Conservation (phyloP, 352 stramenopile genomes). For the Phytophthora megakarya region DNA sequence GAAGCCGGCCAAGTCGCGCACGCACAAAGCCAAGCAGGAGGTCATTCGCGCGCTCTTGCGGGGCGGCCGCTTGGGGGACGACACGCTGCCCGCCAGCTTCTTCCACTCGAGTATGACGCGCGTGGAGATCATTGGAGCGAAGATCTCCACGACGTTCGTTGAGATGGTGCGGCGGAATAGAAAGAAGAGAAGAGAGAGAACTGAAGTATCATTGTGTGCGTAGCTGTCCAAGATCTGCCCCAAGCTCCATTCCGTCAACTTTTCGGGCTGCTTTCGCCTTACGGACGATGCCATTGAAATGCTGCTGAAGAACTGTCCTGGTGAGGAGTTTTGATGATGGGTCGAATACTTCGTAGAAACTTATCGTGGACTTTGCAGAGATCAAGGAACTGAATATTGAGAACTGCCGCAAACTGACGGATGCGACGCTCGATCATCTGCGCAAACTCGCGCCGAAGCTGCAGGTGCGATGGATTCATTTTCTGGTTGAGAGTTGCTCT, state of each 20-base stretch:
- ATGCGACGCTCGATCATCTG: slow-evolving; percentile 75
- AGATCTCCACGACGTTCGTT: slow-evolving; percentile 82
- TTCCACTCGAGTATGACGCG: slow-evolving; percentile 89
- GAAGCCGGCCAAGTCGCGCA: slow-evolving; percentile 77
- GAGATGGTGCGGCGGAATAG: slow-evolving; percentile 44
- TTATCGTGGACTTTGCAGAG: slow-evolving; percentile 40
- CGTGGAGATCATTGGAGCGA: slow-evolving; percentile 84
- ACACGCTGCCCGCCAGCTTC: slow-evolving; percentile 82
- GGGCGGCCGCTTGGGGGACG: slow-evolving; percentile 76
- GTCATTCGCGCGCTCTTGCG: slow-evolving; percentile 78
- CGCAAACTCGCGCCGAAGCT: slow-evolving; percentile 82
- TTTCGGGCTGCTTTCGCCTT: slow-evolving; percentile 88
- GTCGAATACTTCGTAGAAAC: background rate
- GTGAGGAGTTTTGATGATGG: slow-evolving; percentile 35
- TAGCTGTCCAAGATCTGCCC: slow-evolving; percentile 78
- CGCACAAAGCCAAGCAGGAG: slow-evolving; percentile 89
- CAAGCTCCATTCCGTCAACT: slow-evolving; percentile 87
- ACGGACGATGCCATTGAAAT: slow-evolving; percentile 86
- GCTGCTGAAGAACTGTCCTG: slow-evolving; percentile 79
- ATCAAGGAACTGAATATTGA: slow-evolving; percentile 90
- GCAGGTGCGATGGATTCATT: slow-evolving; percentile 46
- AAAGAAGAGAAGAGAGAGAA: background rate
- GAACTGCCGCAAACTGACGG: slow-evolving; percentile 90
- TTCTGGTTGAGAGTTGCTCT: background rate
- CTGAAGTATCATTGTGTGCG: background rate